phyloP scores from a whole-genome alignment of 306 rosid genomes.

The Carpinus viminea region DNA sequence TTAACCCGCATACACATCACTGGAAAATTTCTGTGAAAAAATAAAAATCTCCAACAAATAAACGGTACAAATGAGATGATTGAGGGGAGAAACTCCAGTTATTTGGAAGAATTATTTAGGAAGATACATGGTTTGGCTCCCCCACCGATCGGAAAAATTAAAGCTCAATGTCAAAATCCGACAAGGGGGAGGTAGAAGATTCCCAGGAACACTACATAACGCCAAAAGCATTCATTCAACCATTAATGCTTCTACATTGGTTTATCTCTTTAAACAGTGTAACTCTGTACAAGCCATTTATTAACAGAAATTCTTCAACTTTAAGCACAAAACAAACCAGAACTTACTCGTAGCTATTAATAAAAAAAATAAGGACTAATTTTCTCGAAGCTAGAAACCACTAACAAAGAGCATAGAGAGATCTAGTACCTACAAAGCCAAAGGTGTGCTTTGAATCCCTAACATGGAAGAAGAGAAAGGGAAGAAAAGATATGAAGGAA shows the following conservation, averaged over 20 bases:
- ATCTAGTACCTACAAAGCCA: slow-evolving; percentile 43
- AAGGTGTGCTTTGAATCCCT: slow-evolving; percentile 35
- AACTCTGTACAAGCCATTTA: slow-evolving; percentile 36
- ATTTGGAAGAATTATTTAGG: neutral
- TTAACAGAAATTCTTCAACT: slow-evolving; percentile 6
- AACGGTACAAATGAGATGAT: too few relatives aligned
- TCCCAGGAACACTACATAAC: neutral
- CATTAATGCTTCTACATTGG: slow-evolving; percentile 1
- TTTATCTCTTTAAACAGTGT: neutral
- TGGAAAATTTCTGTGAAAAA: too few relatives aligned
- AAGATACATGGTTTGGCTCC: neutral
- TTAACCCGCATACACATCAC: too few relatives aligned
- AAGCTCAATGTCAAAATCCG: slow-evolving; percentile 1
- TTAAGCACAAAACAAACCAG: slow-evolving; percentile 19
- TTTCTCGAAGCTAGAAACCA: slow-evolving; percentile 42
- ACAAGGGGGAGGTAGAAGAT: neutral
- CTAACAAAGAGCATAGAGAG: slow-evolving; percentile 30
- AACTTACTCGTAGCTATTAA: slow-evolving; percentile 37
- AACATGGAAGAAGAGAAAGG: slow-evolving; percentile 34
- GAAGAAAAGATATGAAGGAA: slow-evolving; percentile 26
- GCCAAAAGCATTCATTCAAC: slow-evolving; percentile 13
- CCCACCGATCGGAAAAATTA: neutral
- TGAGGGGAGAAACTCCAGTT: too few relatives aligned
- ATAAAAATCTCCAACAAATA: too few relatives aligned
- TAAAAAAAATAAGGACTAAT: slow-evolving; percentile 33